Evolutionary conservation across 805 yeast species (phyloP), one percentile per base, ranked within the genome.

Genomic region (Metschnikowia henanensis): DNA sequence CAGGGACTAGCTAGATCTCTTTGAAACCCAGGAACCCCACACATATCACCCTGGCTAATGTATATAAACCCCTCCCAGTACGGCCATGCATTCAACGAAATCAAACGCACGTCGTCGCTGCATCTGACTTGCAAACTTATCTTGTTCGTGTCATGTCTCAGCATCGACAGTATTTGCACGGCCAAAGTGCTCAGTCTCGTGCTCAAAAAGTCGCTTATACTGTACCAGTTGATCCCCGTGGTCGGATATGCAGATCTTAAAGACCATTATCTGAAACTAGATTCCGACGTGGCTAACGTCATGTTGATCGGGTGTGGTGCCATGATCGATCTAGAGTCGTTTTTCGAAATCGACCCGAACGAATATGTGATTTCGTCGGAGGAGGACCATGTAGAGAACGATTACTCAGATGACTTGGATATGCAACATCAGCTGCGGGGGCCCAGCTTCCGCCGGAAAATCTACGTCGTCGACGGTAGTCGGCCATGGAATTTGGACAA

Each of bases 401-500:
- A 36, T 16, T 29, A 36, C 35, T 37, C 52, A 19, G 58, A 58
- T 13, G 60, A 61, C 17, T 49, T 69, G 28, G 52, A 48, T 26
- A 38, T 36, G 16, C 51, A 47, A 15, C 37, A 42, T 30, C 15
- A 38, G 12, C 28, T 40, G 13, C 50, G 26, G 57, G 47, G 45
- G 18, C 45, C 39, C 18, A 28, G 29, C 13, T 60, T 75, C 31
- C 75, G 66, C 37, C 74, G 94, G 50, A 79, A 75, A 44, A 77
- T 92, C 2, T 95, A 88, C 56, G 78, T 95, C 9, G 74, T 94
- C 43, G 99, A 94, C 64, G 90, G 96, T 3, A 94, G 87, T 52
- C 71, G 98, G 51, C 99, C 99, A 4, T 94, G 99, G 98, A 91
- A 91, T 64, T 69, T 94, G 51, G 96, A 91, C 61, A 94, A 94